A percentile compares a stretch with the other conserved stretches of the same genome.
Evolutionary conservation across 2,329 filamentous ascomycete species (phyloP).

Genomic region (Fusarium praegraminearum): DNA sequence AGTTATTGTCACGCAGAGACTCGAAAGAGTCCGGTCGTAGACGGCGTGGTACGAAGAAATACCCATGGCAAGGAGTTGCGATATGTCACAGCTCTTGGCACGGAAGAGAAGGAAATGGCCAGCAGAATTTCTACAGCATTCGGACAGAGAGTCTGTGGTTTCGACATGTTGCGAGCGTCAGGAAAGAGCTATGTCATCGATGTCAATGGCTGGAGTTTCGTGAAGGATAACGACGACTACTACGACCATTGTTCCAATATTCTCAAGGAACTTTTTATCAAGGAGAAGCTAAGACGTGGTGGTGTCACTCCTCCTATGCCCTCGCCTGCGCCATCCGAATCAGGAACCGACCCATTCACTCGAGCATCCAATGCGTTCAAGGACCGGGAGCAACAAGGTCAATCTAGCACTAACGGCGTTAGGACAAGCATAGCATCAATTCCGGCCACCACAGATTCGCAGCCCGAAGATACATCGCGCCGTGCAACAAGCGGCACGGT

Average conservation of each 20-base stretch:
- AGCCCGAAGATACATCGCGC: slow-evolving; percentile 43
- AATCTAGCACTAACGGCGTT: slow-evolving; percentile 37
- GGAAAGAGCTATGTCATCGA: slow-evolving; percentile 98
- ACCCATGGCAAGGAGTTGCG: slow-evolving; percentile 97
- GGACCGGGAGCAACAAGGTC: slow-evolving; percentile 53
- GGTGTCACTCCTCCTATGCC: slow-evolving; percentile 69
- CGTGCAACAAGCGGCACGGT: slow-evolving; percentile 47
- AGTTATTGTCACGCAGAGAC: slow-evolving; percentile 97
- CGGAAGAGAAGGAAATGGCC: slow-evolving; percentile 87
- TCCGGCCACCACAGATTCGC: slow-evolving; percentile 42
- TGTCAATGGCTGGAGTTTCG: slow-evolving; percentile 99
- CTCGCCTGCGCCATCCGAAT: slow-evolving; percentile 61
- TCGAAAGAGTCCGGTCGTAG: slow-evolving; percentile 95
- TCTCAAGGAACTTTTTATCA: slow-evolving; percentile 86
- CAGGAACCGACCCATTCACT: slow-evolving; percentile 59
- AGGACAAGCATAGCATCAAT: slow-evolving; percentile 48
- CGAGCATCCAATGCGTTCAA: slow-evolving; percentile 52
- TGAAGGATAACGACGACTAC: slow-evolving; percentile 99
- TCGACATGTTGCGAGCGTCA: slow-evolving; percentile 88
- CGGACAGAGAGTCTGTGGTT: slow-evolving; percentile 94
- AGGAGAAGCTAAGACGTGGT: slow-evolving; percentile 76
- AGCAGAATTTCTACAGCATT: slow-evolving; percentile 91
- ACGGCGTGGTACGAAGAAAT: slow-evolving; percentile 94
- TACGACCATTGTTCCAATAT: slow-evolving; percentile 93
- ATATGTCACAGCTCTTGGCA: slow-evolving; percentile 87